Evolutionary conservation across 345 rosid species (phyloP).

Genomic region (Kernera saxatilis): DNA sequence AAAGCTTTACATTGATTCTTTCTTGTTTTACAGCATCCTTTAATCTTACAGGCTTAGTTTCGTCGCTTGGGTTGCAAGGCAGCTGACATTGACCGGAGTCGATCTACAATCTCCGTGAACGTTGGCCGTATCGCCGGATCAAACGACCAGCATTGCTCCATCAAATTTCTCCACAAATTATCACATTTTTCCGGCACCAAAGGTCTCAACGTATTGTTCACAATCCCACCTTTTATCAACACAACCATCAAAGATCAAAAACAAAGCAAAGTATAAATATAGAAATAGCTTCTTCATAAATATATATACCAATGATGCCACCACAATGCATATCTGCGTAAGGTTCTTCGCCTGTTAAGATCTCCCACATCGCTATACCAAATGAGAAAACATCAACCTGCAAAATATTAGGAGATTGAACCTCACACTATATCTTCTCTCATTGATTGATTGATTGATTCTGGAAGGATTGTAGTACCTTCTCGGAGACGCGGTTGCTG

Average conservation of each 20-base stretch:
- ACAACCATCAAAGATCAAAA: background rate
- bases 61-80: slow-evolving; percentile 48
- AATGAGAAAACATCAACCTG: slow-evolving; percentile 81
- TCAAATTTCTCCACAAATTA: slow-evolving; percentile 47
- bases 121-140: slow-evolving; percentile 57
- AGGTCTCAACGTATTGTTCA: slow-evolving; percentile 64
- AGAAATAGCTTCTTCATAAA: background rate
- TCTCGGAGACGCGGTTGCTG: slow-evolving; percentile 68
- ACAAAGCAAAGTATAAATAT: background rate
- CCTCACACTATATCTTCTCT: no score
- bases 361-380: slow-evolving; percentile 77
- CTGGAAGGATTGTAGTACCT: slow-evolving; percentile 29
- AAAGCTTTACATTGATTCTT: background rate
- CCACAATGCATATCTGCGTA: slow-evolving; percentile 83
- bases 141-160: slow-evolving; percentile 74
- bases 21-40: background rate
- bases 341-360: slow-evolving; percentile 66
- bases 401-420: background rate
- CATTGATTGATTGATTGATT: background rate
- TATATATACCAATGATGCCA: slow-evolving; percentile 55
- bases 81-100: slow-evolving; percentile 46
- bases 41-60: background rate
- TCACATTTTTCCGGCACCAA: slow-evolving; percentile 57
- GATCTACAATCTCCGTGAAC: slow-evolving; percentile 58
- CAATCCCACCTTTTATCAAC: slow-evolving; percentile 53